Base-by-base conservation (phyloP, 1,139 yeast genomes). In the Zygosaccharomyces sapae region DNA sequence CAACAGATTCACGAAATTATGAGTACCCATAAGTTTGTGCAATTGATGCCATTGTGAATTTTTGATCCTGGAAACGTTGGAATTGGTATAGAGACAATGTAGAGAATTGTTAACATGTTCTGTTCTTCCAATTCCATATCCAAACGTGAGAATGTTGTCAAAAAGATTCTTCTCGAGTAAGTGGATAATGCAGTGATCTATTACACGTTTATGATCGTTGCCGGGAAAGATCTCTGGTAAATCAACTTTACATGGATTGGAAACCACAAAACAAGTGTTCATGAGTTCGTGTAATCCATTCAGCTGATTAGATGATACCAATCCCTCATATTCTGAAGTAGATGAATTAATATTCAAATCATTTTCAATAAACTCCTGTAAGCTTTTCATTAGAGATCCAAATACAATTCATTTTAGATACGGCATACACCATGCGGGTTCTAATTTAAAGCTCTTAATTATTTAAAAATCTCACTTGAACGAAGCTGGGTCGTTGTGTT, bases 11-110 rank as follows among this genome's bases (percentile, higher is more conserved):
- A 54, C 45, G 46, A 65, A 65, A 4, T 40, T 42, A 1, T 33
- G 24, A 7, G 60, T 55, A 7, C 67, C 69, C 19, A 65, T 38
- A 4, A 54, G 20, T 10, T 46, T 46, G 39, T 56, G 65, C 5
- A 65, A 33, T 13, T 49, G 19, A 31, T 48, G 49, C 68, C 68
- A 63, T 13, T 39, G 24, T 2, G 46, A 33, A n/a, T 54, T 39
- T 38, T 58, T 61, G 5, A 63, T 25, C 6, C 42, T 36, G 4
- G 57, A 39, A 2, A 56, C 60, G 44, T 51, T 53, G 1, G 54
- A 29, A 44, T 63, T 63, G 2, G 52, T 52, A 6, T 52, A 51
- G 7, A 38, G 44, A 36, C 65, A 59, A 38, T 56, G 58, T 1
- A 61, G 46, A 3, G 45, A 44, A 4, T 55, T 40, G 13, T 41